phyloP scores from a whole-genome alignment of 352 stramenopile species.

The Globisporangium middletonii region DNA sequence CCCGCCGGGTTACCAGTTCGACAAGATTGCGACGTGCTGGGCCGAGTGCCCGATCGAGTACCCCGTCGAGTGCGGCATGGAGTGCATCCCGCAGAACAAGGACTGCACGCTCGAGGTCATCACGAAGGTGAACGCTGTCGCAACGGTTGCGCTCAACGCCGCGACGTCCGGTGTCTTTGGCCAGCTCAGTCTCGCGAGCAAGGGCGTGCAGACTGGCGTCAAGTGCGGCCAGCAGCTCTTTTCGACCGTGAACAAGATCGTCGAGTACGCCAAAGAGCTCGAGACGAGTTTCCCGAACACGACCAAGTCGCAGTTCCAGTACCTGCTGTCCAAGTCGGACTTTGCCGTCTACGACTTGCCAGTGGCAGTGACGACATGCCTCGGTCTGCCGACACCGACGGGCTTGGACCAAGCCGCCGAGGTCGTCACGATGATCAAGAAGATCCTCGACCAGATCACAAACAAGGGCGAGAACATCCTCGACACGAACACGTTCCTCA shows the following conservation, averaged over 20 bases:
- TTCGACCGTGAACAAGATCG: slow-evolving; percentile 33
- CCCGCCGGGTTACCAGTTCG: slow-evolving; percentile 11
- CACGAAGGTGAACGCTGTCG: slow-evolving; percentile 39
- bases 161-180: slow-evolving; percentile 50
- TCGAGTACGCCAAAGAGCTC: slow-evolving; percentile 30
- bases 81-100: slow-evolving; percentile 67
- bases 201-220: slow-evolving; percentile 33
- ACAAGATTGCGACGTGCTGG: slow-evolving; percentile 45
- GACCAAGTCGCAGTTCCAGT: slow-evolving; percentile 40
- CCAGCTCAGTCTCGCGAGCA: slow-evolving; percentile 29
- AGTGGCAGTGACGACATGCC: slow-evolving; percentile 33
- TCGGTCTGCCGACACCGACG: slow-evolving; percentile 16
- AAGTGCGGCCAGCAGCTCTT: slow-evolving; percentile 47
- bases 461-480: slow-evolving; percentile 35
- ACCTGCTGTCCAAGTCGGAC: slow-evolving; percentile 49
- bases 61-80: slow-evolving; percentile 58
- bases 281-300: slow-evolving; percentile 28
- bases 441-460: slow-evolving; percentile 17
- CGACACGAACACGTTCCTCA: slow-evolving; percentile 22
- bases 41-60: slow-evolving; percentile 67
- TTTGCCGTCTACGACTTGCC: slow-evolving; percentile 50
- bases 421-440: slow-evolving; percentile 11
- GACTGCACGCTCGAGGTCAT: slow-evolving; percentile 42
- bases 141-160: slow-evolving; percentile 39
- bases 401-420: slow-evolving; percentile 5